Evolutionary conservation across 148 eudicot species (phyloP).

Genomic region (Rhododendron kiyosumense): DNA sequence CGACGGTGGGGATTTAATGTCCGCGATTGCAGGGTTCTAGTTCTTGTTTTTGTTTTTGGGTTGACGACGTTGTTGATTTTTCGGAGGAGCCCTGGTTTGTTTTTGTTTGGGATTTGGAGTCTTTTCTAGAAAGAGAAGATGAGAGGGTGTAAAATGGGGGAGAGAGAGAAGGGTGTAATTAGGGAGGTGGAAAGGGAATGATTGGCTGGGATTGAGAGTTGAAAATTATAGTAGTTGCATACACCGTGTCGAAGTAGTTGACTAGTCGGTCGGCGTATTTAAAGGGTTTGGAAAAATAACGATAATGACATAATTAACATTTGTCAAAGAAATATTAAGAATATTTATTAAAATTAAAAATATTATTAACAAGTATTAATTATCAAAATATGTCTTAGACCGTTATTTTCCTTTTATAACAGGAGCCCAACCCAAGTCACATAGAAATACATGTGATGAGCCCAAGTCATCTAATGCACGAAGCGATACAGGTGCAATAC

Average conservation of each 20-base stretch:
- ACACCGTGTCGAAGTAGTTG: not conserved
- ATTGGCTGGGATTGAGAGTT: not conserved
- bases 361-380: no score
- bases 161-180: not conserved
- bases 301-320: no score
- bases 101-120: not conserved
- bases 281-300: not conserved
- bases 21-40: not conserved
- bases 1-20: not conserved
- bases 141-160: not conserved
- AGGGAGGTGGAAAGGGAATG: not conserved
- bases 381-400: no score
- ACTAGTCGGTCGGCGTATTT: not conserved
- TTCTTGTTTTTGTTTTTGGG: not conserved
- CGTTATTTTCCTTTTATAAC: not conserved
- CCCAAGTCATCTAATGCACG: no score
- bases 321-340: no score
- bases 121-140: not conserved
- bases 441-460: no score
- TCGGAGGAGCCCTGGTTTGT: not conserved
- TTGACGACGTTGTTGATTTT: not conserved
- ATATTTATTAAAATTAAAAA: no score
- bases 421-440: no score
- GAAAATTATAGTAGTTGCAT: not conserved
- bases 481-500: no score